Base-by-base conservation (phyloP, 2,329 filamentous ascomycete genomes). In the Didymella arachidicola region DNA sequence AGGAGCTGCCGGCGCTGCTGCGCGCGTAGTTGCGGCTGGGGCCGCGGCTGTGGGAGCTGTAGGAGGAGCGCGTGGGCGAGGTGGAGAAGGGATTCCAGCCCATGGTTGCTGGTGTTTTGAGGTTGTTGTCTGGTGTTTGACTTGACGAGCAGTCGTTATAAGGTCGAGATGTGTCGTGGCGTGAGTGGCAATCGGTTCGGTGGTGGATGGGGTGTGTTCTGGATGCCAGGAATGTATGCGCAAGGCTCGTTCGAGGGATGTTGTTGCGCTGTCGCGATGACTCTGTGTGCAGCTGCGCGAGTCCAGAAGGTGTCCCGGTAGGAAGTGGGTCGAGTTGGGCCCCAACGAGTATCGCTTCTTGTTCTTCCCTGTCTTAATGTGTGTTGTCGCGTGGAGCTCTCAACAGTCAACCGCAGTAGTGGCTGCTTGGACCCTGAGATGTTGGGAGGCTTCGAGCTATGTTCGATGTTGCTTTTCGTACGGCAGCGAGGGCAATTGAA, bases 11-110 rank as follows among this genome's bases (percentile, higher is more conserved):
- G 43, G 68, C 65, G 44, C 44, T 66, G 52, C 63, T 67, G 65
- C 69, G 70, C 6, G 72, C 72, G 36, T 72, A 70, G 58, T 60
- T 65, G 18, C 44, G 46, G 2, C 14, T 19, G 2, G 46, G 52
- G 43, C 29, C 29, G 10, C 62, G 61, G 4, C 42, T 43, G 52
- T 41, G 19, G 10, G 64, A 64, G 38, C 63, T 67, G 51, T 69
- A 65, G 44, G 69, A 67, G 32, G 67, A 67, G 46, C 52, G 52
- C 4, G 57, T 48, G 36, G 57, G 51, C 22, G 70, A 69, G 49
- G 71, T 71, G 42, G 68, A 69, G 57, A 67, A 65, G 45, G 67
- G 66, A 67, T 77, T 77, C 74, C 74, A 77, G 67, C 70, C 72
- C 74, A 77, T 77, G 32, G 52, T 71, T 53, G 53, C 25, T n/a